Evolutionary conservation across 2,329 filamentous ascomycete genomes (phyloP).

Genomic region (Stagonosporopsis tanaceti): DNA sequence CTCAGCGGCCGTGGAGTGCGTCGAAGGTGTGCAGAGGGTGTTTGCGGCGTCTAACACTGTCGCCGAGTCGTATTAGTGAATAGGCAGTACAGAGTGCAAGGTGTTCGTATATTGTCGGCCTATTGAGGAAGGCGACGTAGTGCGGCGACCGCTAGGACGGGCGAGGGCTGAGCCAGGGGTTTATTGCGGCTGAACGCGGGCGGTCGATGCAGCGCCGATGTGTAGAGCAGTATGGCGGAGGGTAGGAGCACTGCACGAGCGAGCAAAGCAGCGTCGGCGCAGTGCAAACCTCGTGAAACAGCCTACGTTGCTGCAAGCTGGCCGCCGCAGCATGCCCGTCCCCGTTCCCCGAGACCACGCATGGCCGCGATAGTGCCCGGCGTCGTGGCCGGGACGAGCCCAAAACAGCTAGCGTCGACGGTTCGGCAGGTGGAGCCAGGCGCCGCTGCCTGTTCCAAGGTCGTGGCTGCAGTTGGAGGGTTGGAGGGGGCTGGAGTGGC

Average conservation of each 20-base stretch:
- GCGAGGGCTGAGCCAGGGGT: conserved; percentile 9
- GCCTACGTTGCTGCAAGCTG: background rate
- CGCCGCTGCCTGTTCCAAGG: background rate
- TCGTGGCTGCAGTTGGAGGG: background rate
- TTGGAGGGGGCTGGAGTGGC: conserved; percentile 13
- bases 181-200: background rate
- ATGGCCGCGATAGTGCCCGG: background rate
- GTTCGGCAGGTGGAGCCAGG: conserved; percentile 2
- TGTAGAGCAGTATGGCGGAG: background rate
- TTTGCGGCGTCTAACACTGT: conserved; percentile 1
- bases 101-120: conserved; percentile 22
- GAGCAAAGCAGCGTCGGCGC: background rate
- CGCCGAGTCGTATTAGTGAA: background rate
- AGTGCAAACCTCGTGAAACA: conserved; percentile 10
- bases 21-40: background rate
- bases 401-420: background rate
- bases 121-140: conserved; percentile 29
- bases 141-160: conserved; percentile 11
- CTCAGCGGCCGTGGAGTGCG: background rate
- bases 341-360: background rate
- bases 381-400: too few species aligned
- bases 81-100: conserved; percentile 4
- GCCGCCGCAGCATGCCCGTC: conserved; percentile 2
- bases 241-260: background rate
- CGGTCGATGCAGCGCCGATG: background rate